Evolutionary conservation across 352 stramenopile species (phyloP).

Genomic region (Phytophthora boehmeriae): DNA sequence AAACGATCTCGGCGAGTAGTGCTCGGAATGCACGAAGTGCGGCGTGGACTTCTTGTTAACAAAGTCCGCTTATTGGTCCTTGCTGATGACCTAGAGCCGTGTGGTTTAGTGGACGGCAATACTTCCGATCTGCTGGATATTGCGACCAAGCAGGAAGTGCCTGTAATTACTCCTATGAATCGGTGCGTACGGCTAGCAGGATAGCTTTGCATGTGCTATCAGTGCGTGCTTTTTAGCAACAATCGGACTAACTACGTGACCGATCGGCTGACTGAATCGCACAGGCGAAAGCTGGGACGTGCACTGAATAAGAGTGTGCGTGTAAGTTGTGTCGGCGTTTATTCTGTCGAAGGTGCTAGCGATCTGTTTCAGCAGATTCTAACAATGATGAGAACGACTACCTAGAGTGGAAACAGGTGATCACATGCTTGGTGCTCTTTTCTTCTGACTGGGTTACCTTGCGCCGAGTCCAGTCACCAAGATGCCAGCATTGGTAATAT

Average conservation of each 20-base stretch:
- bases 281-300: constrained; percentile 91
- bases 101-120: constrained; percentile 78
- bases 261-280: constrained; percentile 1
- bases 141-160: constrained; percentile 49
- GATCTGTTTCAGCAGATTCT: constrained; percentile 76
- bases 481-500: constrained; percentile 56
- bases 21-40: constrained; percentile 92
- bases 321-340: constrained; percentile 94
- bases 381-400: constrained; percentile 3
- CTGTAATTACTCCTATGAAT: constrained; percentile 50
- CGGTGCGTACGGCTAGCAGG: constrained; percentile 26
- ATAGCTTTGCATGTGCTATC: not conserved
- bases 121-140: constrained; percentile 84
- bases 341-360: constrained; percentile 95
- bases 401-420: not conserved
- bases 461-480: constrained; percentile 21
- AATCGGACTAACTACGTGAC: not conserved
- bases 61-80: constrained; percentile 91
- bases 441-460: constrained; percentile 4
- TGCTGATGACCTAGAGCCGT: constrained; percentile 90
- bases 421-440: not conserved
- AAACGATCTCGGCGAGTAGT: constrained; percentile 84
- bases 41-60: constrained; percentile 77
- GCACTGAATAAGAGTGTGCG: constrained; percentile 93
- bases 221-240: not conserved